Conservation (phyloP, 768 basidiomycete species). For the Kwoniella botswanensis region DNA sequence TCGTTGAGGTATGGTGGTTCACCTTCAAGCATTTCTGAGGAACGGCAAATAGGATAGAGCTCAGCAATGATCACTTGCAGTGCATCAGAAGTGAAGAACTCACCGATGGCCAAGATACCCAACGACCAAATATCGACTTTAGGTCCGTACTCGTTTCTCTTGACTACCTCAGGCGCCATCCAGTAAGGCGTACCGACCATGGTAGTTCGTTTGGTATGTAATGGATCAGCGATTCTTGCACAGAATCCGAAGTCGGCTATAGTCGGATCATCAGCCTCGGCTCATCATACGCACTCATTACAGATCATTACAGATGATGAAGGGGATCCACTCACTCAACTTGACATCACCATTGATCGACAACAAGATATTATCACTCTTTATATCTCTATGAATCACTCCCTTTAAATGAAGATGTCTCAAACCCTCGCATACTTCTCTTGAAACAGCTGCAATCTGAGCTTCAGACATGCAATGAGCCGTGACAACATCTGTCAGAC, state of each 20-base stretch:
- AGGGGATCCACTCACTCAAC: slow-evolving; percentile 72
- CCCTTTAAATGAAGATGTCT: slow-evolving; percentile 94
- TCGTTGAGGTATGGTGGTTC: slow-evolving; percentile 96
- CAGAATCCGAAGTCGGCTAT: slow-evolving; percentile 60
- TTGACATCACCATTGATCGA: slow-evolving; percentile 96
- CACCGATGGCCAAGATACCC: slow-evolving; percentile 92
- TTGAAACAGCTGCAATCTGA: slow-evolving; percentile 93
- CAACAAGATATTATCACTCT: slow-evolving; percentile 94
- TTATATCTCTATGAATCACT: slow-evolving; percentile 98
- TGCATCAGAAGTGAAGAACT: slow-evolving; percentile 12
- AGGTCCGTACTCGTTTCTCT: slow-evolving; percentile 94
- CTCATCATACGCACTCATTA: too few relatives aligned
- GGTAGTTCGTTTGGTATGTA: slow-evolving; percentile 77
- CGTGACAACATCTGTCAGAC: slow-evolving; percentile 92
- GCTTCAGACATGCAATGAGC: slow-evolving; percentile 97
- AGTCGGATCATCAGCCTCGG: neutral
- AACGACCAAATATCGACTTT: slow-evolving; percentile 97
- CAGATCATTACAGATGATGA: neutral
- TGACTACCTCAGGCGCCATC: slow-evolving; percentile 99
- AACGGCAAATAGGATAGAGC: neutral
- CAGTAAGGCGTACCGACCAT: slow-evolving; percentile 98
- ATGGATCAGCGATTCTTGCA: slow-evolving; percentile 58
- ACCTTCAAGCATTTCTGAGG: slow-evolving; percentile 88
- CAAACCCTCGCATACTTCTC: slow-evolving; percentile 90
- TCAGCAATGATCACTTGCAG: too few relatives aligned